A percentile compares a stretch with the other conserved stretches of the same genome.
phyloP scores from a whole-genome alignment of 202 grass and related monocot species.

The Setaria viridis region DNA sequence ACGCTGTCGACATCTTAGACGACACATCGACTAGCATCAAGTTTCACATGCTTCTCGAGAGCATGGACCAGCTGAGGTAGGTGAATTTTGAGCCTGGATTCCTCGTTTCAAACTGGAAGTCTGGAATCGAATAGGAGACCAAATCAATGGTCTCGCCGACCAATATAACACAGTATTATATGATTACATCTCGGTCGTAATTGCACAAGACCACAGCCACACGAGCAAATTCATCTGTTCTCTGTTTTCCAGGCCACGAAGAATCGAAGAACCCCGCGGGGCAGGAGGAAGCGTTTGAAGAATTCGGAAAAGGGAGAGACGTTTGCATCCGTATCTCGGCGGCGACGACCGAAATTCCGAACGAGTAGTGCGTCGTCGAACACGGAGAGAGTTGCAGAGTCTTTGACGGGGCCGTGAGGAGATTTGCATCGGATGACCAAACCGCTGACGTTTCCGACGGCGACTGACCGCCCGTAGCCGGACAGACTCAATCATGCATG shows the following conservation, averaged over 20 bases:
- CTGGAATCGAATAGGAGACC: not conserved
- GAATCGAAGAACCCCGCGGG: not conserved
- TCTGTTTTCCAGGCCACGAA: not conserved
- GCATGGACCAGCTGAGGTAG: not conserved
- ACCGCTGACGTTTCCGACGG: not conserved
- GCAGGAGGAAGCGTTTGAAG: not conserved
- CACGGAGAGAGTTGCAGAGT: not conserved
- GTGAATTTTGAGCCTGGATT: not conserved
- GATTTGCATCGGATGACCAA: not conserved
- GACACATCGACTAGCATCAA: not conserved
- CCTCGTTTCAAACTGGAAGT: not conserved
- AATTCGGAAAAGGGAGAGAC: not conserved
- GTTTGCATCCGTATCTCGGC: not conserved
- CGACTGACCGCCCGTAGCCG: not conserved
- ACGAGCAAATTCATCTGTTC: not conserved
- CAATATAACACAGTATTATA: not conserved
- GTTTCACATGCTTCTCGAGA: not conserved
- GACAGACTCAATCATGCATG: not conserved
- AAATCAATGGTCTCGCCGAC: not conserved
- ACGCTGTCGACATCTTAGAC: not conserved
- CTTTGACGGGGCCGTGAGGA: not conserved
- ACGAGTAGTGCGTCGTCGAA: not conserved
- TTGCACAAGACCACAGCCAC: not conserved
- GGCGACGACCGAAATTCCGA: not conserved
- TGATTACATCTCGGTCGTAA: not conserved